phyloP scores from a whole-genome alignment of 768 basidiomycete genomes.

The Suillus subaureus region DNA sequence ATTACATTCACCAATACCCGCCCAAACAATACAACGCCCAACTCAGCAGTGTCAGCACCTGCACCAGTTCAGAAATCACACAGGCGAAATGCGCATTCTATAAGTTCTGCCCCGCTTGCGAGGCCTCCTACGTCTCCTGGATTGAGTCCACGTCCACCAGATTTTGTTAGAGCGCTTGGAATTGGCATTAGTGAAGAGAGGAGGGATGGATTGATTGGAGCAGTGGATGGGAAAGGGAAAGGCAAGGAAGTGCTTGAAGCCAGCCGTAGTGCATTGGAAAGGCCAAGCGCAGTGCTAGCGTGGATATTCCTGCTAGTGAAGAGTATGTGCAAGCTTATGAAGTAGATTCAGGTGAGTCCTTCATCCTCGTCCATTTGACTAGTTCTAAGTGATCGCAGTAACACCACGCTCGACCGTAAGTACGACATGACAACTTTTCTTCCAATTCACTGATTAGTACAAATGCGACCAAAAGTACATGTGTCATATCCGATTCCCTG shows the following conservation, averaged over 20 bases:
- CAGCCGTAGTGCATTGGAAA: conserved; percentile 53
- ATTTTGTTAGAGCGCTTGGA: conserved; percentile 21
- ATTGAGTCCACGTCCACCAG: conserved; percentile 39
- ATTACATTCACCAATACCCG: conserved; percentile 88
- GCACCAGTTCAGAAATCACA: conserved; percentile 42
- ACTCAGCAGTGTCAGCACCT: conserved; percentile 8
- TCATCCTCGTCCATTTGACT: neutral
- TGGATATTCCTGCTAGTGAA: conserved; percentile 11
- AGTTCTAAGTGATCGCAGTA: conserved; percentile 30
- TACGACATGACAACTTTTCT: too few relatives aligned
- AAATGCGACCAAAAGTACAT: too few relatives aligned
- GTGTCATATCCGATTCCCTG: too few relatives aligned
- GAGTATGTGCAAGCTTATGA: conserved; percentile 34
- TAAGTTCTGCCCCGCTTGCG: conserved; percentile 80
- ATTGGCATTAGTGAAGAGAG: conserved; percentile 35
- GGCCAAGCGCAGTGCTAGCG: conserved; percentile 23
- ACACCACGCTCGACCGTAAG: conserved; percentile 51
- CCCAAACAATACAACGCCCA: conserved; percentile 26
- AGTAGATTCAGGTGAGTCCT: conserved; percentile 22
- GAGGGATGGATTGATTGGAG: conserved; percentile 57
- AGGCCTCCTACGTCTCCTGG: conserved; percentile 85
- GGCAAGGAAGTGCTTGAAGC: conserved; percentile 55
- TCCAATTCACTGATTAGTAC: too few relatives aligned
- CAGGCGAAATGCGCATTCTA: conserved; percentile 75
- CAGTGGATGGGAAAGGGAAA: conserved; percentile 32